Conservation (phyloP, 139 green algal genomes). For the Chlorella sorokiniana region DNA sequence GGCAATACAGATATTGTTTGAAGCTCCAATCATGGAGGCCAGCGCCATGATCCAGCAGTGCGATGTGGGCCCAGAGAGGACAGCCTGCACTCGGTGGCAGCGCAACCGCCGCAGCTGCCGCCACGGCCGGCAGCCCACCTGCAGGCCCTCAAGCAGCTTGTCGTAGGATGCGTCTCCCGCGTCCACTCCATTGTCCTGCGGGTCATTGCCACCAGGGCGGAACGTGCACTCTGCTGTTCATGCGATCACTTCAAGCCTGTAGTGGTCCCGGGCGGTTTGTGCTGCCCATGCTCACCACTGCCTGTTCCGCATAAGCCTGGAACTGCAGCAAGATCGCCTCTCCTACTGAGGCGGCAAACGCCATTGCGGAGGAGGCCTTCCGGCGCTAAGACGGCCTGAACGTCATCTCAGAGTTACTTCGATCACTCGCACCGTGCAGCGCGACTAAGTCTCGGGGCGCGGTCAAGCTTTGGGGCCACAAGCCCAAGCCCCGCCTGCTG, state of each 20-base stretch:
- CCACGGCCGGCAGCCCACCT: background rate
- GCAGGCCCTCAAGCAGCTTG: conserved; percentile 41
- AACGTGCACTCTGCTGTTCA: too few species aligned
- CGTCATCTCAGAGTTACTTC: background rate
- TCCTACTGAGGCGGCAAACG: conserved; percentile 25
- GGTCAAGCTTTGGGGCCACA: too few species aligned
- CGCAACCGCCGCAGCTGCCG: background rate
- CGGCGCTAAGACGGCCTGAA: background rate
- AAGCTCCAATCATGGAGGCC: too few species aligned
- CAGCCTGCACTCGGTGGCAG: too few species aligned
- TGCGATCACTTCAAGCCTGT: background rate
- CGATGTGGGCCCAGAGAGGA: too few species aligned
- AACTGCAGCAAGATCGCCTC: conserved; percentile 32
- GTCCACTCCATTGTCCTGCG: conserved; percentile 41
- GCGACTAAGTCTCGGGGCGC: too few species aligned
- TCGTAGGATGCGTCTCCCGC: conserved; percentile 33
- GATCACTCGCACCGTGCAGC: background rate
- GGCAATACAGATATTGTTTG: too few species aligned
- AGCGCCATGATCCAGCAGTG: too few species aligned
- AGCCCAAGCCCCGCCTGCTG: too few species aligned
- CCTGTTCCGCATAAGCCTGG: conserved; percentile 6
- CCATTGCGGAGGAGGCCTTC: background rate
- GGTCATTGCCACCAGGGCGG: too few species aligned
- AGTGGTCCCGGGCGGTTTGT: too few species aligned
- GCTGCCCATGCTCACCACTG: conserved; percentile 18